Conservation (phyloP, 306 rosid genomes). For the Citrullus amarus region DNA sequence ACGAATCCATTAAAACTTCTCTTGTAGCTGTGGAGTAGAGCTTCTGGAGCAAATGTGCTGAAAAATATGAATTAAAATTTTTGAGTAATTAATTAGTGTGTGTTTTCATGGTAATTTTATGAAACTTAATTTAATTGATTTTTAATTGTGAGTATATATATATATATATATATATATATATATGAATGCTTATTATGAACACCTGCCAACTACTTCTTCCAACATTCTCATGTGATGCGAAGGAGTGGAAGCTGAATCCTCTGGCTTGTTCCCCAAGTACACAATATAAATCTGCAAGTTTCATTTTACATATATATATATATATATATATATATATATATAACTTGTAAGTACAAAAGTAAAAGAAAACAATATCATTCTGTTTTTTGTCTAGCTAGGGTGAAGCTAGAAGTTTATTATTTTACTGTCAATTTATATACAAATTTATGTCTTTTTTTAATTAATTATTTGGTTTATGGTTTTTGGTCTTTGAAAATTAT, state of each 20-base stretch:
- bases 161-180: too few relatives aligned
- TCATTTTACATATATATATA: neutral
- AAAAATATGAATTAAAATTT: neutral
- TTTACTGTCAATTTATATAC: too few relatives aligned
- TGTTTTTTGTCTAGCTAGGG: too few relatives aligned
- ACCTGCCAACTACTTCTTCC: slow-evolving; percentile 22
- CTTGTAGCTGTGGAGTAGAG: slow-evolving; percentile 25
- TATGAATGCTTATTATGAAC: neutral
- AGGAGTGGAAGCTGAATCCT: slow-evolving; percentile 4
- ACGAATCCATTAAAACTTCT: slow-evolving; percentile 32
- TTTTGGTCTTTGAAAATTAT: too few relatives aligned
- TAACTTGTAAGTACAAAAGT: neutral
- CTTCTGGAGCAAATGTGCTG: neutral
- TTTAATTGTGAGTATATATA: neutral
- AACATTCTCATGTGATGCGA: slow-evolving; percentile 18
- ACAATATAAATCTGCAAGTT: slow-evolving; percentile 1
- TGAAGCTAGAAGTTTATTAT: too few relatives aligned
- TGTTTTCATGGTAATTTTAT: neutral
- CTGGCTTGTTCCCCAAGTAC: slow-evolving; percentile 27
- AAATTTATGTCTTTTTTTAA: too few relatives aligned
- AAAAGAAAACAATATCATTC: too few relatives aligned
- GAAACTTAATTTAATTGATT: neutral
- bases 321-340: neutral
- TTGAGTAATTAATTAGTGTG: neutral
- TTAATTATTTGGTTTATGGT: too few relatives aligned